Conservation (phyloP, 352 stramenopile species). For the Blastocystis sp. region DNA sequence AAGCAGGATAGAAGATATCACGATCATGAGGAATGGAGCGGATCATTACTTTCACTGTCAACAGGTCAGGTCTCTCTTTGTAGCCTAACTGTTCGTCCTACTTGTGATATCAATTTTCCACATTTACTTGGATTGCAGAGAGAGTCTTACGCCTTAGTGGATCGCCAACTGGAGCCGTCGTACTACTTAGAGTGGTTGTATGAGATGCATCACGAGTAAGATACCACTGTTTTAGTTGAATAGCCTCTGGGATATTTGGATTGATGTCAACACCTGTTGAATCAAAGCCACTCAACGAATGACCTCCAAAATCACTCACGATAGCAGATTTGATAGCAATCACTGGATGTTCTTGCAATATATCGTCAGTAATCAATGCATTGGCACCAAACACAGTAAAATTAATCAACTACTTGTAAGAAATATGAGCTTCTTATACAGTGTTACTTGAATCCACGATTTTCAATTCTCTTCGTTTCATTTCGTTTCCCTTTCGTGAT, state of each 20-base stretch:
- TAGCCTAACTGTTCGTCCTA: slow-evolving; percentile 32
- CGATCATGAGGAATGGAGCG: slow-evolving; percentile 36
- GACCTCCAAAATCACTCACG: slow-evolving; percentile 47
- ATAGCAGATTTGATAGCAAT: slow-evolving; percentile 47
- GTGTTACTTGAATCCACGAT: slow-evolving; percentile 30
- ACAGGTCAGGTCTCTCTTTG: slow-evolving; percentile 14
- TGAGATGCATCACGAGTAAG: background rate
- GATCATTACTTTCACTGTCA: slow-evolving; percentile 55
- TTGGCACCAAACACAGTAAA: slow-evolving; percentile 47
- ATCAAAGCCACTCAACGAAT: slow-evolving; percentile 37
- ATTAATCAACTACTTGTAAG: background rate
- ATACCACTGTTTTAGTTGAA: slow-evolving; percentile 1
- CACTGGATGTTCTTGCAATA: background rate
- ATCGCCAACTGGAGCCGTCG: background rate
- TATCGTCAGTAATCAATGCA: slow-evolving; percentile 37
- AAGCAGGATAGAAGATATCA: background rate
- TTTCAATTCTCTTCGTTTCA: slow-evolving; percentile 18
- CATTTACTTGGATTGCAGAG: background rate
- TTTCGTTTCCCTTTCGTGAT: slow-evolving; percentile 51
- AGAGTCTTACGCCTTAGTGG: slow-evolving; percentile 31
- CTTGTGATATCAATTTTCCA: background rate
- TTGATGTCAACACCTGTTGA: slow-evolving; percentile 20
- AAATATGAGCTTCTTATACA: background rate
- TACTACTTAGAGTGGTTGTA: slow-evolving; percentile 9
- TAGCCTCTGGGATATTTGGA: background rate